These are phyloP conservation scores for Trichoderma cornu-damae DNA, from an alignment of 2,329 filamentous ascomycete species.

Conservation along the genomic window DNA sequence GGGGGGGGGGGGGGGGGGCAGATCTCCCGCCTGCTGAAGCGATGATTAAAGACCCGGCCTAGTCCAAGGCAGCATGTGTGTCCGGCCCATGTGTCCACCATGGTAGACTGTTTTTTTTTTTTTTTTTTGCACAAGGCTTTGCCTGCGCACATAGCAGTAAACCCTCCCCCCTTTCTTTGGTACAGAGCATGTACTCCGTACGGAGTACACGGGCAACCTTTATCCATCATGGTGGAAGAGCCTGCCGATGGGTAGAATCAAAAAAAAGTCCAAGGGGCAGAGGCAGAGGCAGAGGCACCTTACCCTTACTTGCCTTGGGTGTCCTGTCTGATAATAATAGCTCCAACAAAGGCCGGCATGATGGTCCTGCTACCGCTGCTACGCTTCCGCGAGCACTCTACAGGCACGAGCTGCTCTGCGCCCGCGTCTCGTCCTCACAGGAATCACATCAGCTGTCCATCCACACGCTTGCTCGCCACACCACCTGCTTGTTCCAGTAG, in stretches of 20 bases:
- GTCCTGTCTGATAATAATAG: constrained; percentile 1
- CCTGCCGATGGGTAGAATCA: constrained; percentile 5
- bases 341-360: background rate
- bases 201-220: background rate
- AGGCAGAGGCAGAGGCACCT: background rate
- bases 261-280: background rate
- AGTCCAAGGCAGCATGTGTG: constrained; percentile 11
- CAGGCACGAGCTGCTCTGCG: background rate
- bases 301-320: constrained; percentile 4
- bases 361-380: background rate
- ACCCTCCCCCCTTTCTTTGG: too few species aligned
- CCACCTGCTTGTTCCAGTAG: constrained; percentile 20
- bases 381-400: background rate
- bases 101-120: too few species aligned
- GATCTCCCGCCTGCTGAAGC: constrained; percentile 16
- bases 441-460: constrained; percentile 13
- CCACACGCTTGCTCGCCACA: constrained; percentile 12
- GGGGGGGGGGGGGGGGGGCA: constrained; percentile 7
- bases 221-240: background rate
- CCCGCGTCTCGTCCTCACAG: constrained; percentile 10
- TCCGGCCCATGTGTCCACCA: constrained; percentile 4
- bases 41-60: constrained; percentile 15
- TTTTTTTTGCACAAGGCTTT: too few species aligned
- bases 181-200: too few species aligned
- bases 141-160: background rate